Conservation (phyloP, 805 yeast species). For the Yueomyces sp. region DNA sequence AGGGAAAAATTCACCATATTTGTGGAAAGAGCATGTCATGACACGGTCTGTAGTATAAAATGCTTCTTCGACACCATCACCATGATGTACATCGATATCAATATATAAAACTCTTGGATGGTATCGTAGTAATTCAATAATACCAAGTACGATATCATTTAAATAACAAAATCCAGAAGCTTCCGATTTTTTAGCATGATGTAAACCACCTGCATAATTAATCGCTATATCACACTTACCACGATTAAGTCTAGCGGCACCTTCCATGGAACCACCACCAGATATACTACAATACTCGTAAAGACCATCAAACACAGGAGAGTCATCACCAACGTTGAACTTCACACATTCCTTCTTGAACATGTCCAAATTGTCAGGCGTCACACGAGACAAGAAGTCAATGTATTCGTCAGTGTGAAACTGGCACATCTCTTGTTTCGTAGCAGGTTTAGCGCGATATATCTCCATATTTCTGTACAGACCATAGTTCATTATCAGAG, state of each 20-base stretch:
- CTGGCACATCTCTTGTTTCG: constrained; percentile 95
- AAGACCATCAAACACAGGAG: constrained; percentile 91
- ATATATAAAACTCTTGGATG: constrained; percentile 89
- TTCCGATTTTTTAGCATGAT: constrained; percentile 89
- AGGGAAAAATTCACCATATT: constrained; percentile 93
- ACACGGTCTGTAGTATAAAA: constrained; percentile 90
- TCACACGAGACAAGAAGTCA: constrained; percentile 78
- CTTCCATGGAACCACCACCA: constrained; percentile 91
- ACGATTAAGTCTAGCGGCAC: constrained; percentile 70
- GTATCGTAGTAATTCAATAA: constrained; percentile 68
- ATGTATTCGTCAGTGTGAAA: constrained; percentile 97
- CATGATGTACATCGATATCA: constrained; percentile 92
- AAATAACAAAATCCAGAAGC: constrained; percentile 94
- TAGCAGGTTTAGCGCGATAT: constrained; percentile 93
- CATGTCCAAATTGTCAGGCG: constrained; percentile 83
- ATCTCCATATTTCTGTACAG: constrained; percentile 94
- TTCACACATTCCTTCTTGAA: constrained; percentile 79
- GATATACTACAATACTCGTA: constrained; percentile 80
- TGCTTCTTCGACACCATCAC: constrained; percentile 97
- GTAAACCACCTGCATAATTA: constrained; percentile 94
- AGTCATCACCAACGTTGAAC: constrained; percentile 87
- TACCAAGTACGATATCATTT: constrained; percentile 85
- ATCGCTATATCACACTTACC: constrained; percentile 90
- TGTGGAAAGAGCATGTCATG: constrained; percentile 93
- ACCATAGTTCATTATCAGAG: constrained; percentile 92